Conservation (phyloP, 1,139 yeast species). For the Chernovozyma aurita region DNA sequence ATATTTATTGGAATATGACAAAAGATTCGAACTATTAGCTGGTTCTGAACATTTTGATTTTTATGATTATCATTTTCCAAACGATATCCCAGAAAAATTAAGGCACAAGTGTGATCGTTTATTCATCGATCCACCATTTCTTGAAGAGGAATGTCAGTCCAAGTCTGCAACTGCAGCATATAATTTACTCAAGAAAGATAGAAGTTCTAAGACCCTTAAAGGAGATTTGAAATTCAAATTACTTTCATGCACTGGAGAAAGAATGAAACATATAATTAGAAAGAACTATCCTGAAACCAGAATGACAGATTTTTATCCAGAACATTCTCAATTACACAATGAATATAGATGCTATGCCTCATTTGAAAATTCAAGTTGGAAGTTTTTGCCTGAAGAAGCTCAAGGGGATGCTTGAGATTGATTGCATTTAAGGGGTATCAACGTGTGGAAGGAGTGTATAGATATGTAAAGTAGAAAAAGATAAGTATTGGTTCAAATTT, state of each 20-base stretch:
- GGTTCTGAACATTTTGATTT: slow-evolving; percentile 61
- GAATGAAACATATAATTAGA: slow-evolving; percentile 63
- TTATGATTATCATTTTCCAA: slow-evolving; percentile 73
- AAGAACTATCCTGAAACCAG: slow-evolving; percentile 60
- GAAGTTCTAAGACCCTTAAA: slow-evolving; percentile 25
- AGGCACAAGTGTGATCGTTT: slow-evolving; percentile 65
- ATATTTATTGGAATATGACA: slow-evolving; percentile 74
- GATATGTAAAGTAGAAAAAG: neutral
- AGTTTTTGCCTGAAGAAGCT: slow-evolving; percentile 12
- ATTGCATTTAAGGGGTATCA: too few species aligned
- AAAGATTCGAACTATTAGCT: slow-evolving; percentile 68
- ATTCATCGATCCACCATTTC: slow-evolving; percentile 86
- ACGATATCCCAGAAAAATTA: slow-evolving; percentile 53
- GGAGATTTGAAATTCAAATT: slow-evolving; percentile 49
- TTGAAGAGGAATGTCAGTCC: slow-evolving; percentile 75
- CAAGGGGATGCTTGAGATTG: slow-evolving; percentile 3
- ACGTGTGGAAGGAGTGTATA: too few species aligned
- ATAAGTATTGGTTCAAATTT: neutral
- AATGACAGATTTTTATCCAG: slow-evolving; percentile 67
- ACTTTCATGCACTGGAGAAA: slow-evolving; percentile 81
- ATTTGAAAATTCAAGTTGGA: slow-evolving; percentile 49
- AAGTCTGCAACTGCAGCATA: slow-evolving; percentile 71
- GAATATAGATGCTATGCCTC: slow-evolving; percentile 85
- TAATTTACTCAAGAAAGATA: slow-evolving; percentile 46
- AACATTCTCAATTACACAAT: slow-evolving; percentile 78